phyloP scores from a whole-genome alignment of 140 eudicot genomes.

The Stevia rebaudiana region DNA sequence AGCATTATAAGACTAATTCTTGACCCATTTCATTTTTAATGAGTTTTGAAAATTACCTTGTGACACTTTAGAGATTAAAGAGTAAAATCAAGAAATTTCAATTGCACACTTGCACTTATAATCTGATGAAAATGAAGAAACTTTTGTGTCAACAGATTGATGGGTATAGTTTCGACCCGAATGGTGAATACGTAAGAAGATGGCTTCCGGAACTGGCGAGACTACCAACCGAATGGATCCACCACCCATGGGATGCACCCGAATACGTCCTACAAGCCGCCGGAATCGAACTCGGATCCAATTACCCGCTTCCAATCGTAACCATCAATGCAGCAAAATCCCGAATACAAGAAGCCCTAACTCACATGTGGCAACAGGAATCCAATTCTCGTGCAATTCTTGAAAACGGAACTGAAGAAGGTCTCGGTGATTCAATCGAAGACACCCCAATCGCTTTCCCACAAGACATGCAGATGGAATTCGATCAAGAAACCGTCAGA shows the following conservation, averaged over 20 bases:
- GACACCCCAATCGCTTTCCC: conserved; percentile 76
- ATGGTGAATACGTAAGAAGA: conserved; percentile 90
- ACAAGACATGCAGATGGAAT: conserved; percentile 70
- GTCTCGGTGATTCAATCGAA: conserved; percentile 75
- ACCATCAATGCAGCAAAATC: conserved; percentile 70
- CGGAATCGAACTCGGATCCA: conserved; percentile 89
- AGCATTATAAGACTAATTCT: neutral
- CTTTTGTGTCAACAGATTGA: conserved; percentile 50
- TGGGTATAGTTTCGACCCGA: conserved; percentile 91
- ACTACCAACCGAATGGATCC: conserved; percentile 97
- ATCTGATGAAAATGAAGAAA: neutral
- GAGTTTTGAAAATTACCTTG: neutral
- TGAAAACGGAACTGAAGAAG: conserved; percentile 92
- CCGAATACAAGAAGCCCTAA: conserved; percentile 66
- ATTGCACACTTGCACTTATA: too few species aligned
- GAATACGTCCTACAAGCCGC: conserved; percentile 92
- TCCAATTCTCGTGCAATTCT: conserved; percentile 69
- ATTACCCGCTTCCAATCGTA: conserved; percentile 89
- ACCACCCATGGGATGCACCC: conserved; percentile 99
- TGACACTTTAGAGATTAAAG: neutral
- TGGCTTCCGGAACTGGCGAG: conserved; percentile 98
- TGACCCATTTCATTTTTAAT: neutral
- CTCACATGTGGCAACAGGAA: conserved; percentile 90
- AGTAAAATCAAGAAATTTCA: too few species aligned
- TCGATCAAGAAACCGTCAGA: conserved; percentile 48